A percentile compares a stretch with the other conserved stretches of the same genome.
phyloP scores from a whole-genome alignment of 2,329 filamentous ascomycete species.

The Atkinsonella hypoxylon region DNA sequence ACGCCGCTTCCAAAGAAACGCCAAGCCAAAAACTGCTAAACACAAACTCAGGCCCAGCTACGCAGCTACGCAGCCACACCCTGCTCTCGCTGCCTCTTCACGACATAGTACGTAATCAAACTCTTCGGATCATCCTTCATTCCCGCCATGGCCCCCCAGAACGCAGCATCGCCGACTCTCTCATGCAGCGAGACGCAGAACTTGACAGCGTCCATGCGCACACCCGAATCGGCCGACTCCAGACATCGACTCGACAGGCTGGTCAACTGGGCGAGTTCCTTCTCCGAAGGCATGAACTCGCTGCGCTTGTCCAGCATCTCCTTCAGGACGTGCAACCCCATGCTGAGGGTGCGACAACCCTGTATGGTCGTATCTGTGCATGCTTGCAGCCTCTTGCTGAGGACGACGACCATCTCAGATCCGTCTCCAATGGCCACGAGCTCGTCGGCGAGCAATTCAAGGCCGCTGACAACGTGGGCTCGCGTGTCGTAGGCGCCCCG shows the following conservation, averaged over 20 bases:
- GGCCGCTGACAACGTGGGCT: constrained; percentile 60
- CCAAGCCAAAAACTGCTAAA: neutral
- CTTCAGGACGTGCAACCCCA: constrained; percentile 52
- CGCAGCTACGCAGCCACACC: neutral
- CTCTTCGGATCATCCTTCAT: constrained; percentile 64
- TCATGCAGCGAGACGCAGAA: constrained; percentile 63
- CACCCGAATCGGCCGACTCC: constrained; percentile 47
- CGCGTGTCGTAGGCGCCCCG: constrained; percentile 55
- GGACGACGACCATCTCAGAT: constrained; percentile 44
- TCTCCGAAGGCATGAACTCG: constrained; percentile 36
- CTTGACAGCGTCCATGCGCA: constrained; percentile 65
- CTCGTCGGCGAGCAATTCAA: constrained; percentile 63
- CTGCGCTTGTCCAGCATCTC: constrained; percentile 41
- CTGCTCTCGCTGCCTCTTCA: constrained; percentile 52
- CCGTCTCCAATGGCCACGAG: constrained; percentile 55
- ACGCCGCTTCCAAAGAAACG: neutral
- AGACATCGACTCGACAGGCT: constrained; percentile 43
- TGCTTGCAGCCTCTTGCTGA: constrained; percentile 34
- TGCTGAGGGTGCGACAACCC: constrained; percentile 42
- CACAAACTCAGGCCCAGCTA: neutral
- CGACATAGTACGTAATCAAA: constrained; percentile 71
- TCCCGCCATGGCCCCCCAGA: constrained; percentile 55
- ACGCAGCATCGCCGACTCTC: constrained; percentile 44
- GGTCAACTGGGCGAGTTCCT: constrained; percentile 39
- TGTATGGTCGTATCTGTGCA: constrained; percentile 29